phyloP scores from a whole-genome alignment of 2,329 filamentous ascomycete species.

The Tothia fuscella region DNA sequence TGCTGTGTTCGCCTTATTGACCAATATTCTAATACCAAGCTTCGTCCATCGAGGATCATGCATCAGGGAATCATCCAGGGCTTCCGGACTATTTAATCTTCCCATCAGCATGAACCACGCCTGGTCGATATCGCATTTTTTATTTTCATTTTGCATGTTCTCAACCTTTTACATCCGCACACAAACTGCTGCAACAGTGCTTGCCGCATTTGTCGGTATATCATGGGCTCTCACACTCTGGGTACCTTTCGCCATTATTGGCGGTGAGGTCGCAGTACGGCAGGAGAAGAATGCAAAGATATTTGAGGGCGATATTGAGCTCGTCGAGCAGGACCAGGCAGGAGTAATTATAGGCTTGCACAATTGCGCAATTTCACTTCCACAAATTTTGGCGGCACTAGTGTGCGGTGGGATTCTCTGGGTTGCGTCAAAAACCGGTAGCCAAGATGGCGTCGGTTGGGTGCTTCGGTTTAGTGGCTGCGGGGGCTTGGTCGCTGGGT shows the following conservation, averaged over 20 bases:
- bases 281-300: conserved; percentile 2
- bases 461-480: conserved; percentile 7
- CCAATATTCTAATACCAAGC: conserved; percentile 3
- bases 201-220: conserved; percentile 14
- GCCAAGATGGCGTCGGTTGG: conserved; percentile 6
- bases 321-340: conserved; percentile 11
- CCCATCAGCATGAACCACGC: background rate
- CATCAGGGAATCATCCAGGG: conserved; percentile 3
- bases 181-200: background rate
- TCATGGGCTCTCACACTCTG: conserved; percentile 22
- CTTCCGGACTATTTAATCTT: background rate
- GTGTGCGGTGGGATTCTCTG: conserved; percentile 6
- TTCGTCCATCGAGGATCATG: conserved; percentile 10
- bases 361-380: conserved; percentile 13
- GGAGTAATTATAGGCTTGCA: conserved; percentile 15
- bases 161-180: conserved; percentile 3
- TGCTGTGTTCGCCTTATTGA: background rate
- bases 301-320: conserved; percentile 5
- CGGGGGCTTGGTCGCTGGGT: conserved; percentile 1
- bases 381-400: conserved; percentile 15
- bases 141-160: conserved; percentile 7
- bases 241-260: conserved; percentile 21
- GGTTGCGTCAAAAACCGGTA: background rate
- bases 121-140: conserved; percentile 2
- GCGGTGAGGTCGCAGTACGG: conserved; percentile 15